Evolutionary conservation across 495 filamentous ascomycete species (phyloP).

Genomic region (Emericellopsis terricola): DNA sequence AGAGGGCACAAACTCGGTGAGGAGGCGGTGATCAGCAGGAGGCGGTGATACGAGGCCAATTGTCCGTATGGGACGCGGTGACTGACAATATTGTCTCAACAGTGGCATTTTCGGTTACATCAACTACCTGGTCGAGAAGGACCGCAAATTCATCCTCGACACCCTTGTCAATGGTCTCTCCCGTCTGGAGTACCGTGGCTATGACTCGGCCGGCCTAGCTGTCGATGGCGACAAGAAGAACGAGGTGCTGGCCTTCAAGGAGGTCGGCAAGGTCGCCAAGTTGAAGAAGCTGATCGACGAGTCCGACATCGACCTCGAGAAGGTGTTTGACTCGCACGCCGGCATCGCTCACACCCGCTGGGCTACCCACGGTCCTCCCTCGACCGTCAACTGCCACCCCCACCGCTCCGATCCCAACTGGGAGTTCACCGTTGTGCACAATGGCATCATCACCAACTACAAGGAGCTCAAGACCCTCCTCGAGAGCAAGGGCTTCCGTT

Average conservation of each 20-base stretch:
- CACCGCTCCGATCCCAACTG: conserved; percentile 79
- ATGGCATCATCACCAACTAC: conserved; percentile 99
- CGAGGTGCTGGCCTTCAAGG: conserved; percentile 93
- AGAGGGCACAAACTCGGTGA: too few relatives aligned
- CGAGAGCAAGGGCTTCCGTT: conserved; percentile 86
- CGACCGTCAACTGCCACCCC: conserved; percentile 90
- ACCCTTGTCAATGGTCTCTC: conserved; percentile 92
- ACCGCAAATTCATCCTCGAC: conserved; percentile 83
- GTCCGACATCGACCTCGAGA: conserved; percentile 63
- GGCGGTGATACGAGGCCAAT: background rate
- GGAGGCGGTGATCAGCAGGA: background rate
- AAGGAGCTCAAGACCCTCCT: conserved; percentile 93
- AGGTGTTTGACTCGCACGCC: conserved; percentile 90
- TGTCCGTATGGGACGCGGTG: conserved; percentile 5
- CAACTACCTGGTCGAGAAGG: conserved; percentile 84
- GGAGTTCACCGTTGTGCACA: conserved; percentile 96
- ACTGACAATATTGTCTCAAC: too few relatives aligned
- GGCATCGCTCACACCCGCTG: conserved; percentile 97
- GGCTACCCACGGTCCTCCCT: conserved; percentile 93
- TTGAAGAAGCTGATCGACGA: conserved; percentile 82
- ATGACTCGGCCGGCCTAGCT: conserved; percentile 91
- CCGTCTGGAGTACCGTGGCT: conserved; percentile 87
- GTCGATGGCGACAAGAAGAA: conserved; percentile 98
- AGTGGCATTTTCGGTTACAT: conserved; percentile 99
- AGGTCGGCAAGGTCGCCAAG: conserved; percentile 96